Base-by-base conservation (phyloP, 225 moss, liverwort and hornwort species). In the Bryum argenteum region DNA sequence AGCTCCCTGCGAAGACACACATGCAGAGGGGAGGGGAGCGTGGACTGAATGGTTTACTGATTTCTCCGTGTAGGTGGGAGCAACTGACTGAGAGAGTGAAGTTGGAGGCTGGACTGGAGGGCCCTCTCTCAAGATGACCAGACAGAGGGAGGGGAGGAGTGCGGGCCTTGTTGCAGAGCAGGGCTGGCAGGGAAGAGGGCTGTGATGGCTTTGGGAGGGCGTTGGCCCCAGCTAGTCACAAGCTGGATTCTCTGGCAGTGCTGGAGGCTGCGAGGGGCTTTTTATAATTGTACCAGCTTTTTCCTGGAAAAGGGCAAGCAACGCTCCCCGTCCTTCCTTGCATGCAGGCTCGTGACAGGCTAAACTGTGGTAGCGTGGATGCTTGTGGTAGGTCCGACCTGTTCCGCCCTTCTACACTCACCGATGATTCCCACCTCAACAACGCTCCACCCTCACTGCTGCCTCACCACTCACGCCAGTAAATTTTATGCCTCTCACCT, bases 311-410 rank as follows among this genome's bases (percentile, higher is more conserved):
- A 60, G 11, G 15, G 37, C 17, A 33, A 24, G 10, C 20, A 20
- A 59, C 14, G 12, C n/a, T 39, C 19, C 6, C 33, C 33, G 33
- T 33, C 33, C 33, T 39, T 54, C 64, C 54, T 11, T 50, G 54
- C 79, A 77, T 73, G 62, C 63, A 64, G 71, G 60, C 61, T 66
- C 17, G 9, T 43, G 58, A 33, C 64, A 75, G 82, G 51, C 22
- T 26, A 61, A 4, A 1, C 14, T 21, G 12, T 22, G 39, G 51
- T 11, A 9, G 43, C 63, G 65, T 78, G 81, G 64, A 61, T 55
- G 61, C 42, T 15, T 79, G 58, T 71, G 67, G 75, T 75, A 67
- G 72, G 76, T 69, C 79, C 76, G 70, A 80, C 83, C 51, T 11
- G 5, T 76, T 83, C 83, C 44, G 28, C 54, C n/a, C 4, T 56